Conservation (phyloP, 176 grass and related monocot genomes). For the Oryza longistaminata region DNA sequence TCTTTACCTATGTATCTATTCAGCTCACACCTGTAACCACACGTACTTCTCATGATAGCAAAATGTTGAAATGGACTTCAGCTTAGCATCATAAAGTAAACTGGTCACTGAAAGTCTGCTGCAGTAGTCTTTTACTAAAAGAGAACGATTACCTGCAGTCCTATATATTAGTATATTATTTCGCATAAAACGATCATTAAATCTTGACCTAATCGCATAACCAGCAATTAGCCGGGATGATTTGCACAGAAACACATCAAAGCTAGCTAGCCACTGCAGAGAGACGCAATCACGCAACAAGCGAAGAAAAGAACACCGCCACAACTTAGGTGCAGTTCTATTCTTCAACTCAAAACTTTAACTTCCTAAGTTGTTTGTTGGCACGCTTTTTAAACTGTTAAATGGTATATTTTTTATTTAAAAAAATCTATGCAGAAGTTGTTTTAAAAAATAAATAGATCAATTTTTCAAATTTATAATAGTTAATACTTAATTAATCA, state of each 20-base stretch:
- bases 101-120: background rate
- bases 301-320: background rate
- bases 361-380: too few species aligned
- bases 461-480: too few species aligned
- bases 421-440: too few species aligned
- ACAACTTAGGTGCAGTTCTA: too few species aligned
- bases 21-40: constrained; percentile 14
- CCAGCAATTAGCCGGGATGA: background rate
- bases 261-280: background rate
- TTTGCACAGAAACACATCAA: background rate
- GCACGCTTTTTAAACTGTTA: too few species aligned
- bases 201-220: background rate
- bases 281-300: background rate
- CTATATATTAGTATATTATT: too few species aligned
- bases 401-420: too few species aligned
- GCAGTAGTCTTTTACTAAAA: background rate
- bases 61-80: background rate
- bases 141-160: background rate
- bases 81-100: background rate
- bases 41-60: background rate
- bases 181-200: too few species aligned
- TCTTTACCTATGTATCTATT: background rate
- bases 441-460: too few species aligned
- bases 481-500: too few species aligned
- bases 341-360: too few species aligned